A percentile compares a stretch with the other conserved stretches of the same genome.
Conservation (phyloP, 73 alveolate species). For the Paramecium pentaurelia region DNA sequence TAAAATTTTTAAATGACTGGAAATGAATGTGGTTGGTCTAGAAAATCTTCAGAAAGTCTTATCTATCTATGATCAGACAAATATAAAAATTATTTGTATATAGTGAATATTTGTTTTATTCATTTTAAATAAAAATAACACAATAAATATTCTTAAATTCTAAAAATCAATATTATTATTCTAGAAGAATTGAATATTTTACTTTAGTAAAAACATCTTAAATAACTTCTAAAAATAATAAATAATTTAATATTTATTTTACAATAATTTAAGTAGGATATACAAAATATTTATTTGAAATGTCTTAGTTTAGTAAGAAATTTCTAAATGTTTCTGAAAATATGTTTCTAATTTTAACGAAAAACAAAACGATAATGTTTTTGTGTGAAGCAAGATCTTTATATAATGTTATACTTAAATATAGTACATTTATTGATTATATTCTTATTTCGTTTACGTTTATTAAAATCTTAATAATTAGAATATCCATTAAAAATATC, state of each 20-base stretch:
- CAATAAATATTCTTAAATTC: neutral
- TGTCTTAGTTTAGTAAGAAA: neutral
- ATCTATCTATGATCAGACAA: neutral
- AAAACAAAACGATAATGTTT: too few species aligned
- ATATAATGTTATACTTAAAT: too few species aligned
- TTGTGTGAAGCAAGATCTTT: too few species aligned
- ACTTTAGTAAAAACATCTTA: neutral
- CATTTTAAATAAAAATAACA: neutral
- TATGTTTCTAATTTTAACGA: too few species aligned
- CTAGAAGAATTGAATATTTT: neutral
- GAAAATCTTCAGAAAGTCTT: slow-evolving; percentile 1
- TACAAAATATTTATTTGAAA: too few species aligned
- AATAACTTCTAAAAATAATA: neutral
- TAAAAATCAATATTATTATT: neutral
- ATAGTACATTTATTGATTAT: too few species aligned
- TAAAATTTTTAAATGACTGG: neutral
- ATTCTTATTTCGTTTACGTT: too few species aligned
- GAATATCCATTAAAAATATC: too few species aligned
- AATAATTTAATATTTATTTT: too few species aligned
- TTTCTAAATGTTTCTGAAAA: too few species aligned
- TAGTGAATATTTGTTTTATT: neutral
- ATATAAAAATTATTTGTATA: neutral
- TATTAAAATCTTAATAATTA: too few species aligned
- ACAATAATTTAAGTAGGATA: too few species aligned
- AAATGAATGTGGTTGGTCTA: neutral